Base-by-base conservation (phyloP, 1,139 yeast species). In the Protomyces arabidopsidicola region DNA sequence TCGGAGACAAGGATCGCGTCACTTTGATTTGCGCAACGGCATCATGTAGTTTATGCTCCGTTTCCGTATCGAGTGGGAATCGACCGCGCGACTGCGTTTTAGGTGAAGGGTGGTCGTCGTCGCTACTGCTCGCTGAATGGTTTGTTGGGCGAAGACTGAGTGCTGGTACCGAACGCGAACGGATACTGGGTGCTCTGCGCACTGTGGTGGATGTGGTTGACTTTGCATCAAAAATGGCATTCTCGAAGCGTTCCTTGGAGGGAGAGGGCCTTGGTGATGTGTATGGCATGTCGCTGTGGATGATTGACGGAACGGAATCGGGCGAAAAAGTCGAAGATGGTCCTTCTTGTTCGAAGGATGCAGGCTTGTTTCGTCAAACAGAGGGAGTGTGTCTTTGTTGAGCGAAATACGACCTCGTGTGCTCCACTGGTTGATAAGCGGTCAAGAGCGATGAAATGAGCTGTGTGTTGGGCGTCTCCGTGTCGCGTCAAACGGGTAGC, bases 1-100 rank as follows among this genome's bases (percentile, higher is more conserved):
- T 50, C 18, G 62, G 62, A 8, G 56, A 51, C 42, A 58, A 24
- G 16, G 62, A 58, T 10, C 62, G 62, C 12, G 62, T 58, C 14
- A 58, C 53, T 20, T 52, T 51, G 45, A 58, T 58, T 16, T 50
- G 39, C 8, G 62, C 53, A 20, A 58, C 62, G 3, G 56, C 62
- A 9, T 58, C 62, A 31, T 58, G 62, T 12, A 58, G 45, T 42
- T 58, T 58, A 10, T 58, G 55, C 22, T 58, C 62, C 8, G 36
- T 18, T 12, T 58, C 62, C 6, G 18, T 22, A 34, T 48, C 62
- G n/a, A 58, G 45, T 31, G 36, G 18, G 38, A 55, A n/a, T 3
- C 62, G 51, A 34, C 62, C 27, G 61, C 38, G 42, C 20, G 27
- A 14, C 34, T 52, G 10, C 14, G 55, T 20, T 20, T n/a, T 45